Conservation (phyloP, 139 green algal species). For the Ostreobium quekettii region DNA sequence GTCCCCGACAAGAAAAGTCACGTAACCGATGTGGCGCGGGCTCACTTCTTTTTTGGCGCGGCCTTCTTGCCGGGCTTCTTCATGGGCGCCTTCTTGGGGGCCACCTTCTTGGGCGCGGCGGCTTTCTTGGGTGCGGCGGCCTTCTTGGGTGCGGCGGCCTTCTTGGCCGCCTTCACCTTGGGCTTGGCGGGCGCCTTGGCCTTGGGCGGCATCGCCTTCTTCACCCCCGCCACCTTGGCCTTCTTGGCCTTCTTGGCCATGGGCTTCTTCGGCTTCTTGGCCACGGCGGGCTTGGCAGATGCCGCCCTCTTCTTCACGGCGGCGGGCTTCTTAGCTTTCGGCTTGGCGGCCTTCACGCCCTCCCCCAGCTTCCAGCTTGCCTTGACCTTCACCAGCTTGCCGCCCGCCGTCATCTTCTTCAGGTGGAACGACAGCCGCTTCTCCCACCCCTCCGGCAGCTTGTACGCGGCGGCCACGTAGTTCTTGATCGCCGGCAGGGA, state of each 20-base stretch:
- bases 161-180: slow-evolving; percentile 19
- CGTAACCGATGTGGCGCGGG: too few species aligned
- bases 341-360: slow-evolving; percentile 17
- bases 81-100: too few species aligned
- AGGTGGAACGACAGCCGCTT: slow-evolving; percentile 20
- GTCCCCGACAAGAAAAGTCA: too few species aligned
- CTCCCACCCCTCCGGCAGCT: slow-evolving; percentile 24
- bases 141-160: too few species aligned
- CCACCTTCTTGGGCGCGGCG: too few species aligned
- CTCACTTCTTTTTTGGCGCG: too few species aligned
- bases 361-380: slow-evolving; percentile 27
- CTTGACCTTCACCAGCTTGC: slow-evolving; percentile 21
- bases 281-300: slow-evolving; percentile 8
- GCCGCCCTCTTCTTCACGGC: too few species aligned
- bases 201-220: too few species aligned
- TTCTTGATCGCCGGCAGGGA: slow-evolving; percentile 34
- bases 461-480: slow-evolving; percentile 24
- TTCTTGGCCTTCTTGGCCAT: slow-evolving; percentile 28
- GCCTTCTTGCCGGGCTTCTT: too few species aligned
- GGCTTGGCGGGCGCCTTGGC: slow-evolving; percentile 28
- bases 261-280: slow-evolving; percentile 22
- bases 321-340: slow-evolving; percentile 24
- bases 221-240: slow-evolving; percentile 28
- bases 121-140: slow-evolving; percentile 16
- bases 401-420: slow-evolving; percentile 21